phyloP scores from a whole-genome alignment of 768 basidiomycete genomes.

The Calocybe cyanea region DNA sequence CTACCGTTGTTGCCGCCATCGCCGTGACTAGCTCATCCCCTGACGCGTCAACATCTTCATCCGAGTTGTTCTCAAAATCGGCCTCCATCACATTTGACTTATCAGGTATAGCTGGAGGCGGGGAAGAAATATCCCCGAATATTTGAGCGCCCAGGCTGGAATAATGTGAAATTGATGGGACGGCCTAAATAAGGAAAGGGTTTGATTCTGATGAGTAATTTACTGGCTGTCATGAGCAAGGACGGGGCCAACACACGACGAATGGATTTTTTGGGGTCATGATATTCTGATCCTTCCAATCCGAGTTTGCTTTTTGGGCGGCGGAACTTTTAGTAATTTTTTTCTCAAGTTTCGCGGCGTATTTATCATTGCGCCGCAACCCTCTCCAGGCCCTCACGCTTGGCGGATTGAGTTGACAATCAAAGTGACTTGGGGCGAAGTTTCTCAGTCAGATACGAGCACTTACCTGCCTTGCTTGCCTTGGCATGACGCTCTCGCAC shows the following conservation, averaged over 20 bases:
- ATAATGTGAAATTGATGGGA: constrained; percentile 23
- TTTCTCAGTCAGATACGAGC: constrained; percentile 7
- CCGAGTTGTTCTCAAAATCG: constrained; percentile 27
- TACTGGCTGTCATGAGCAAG: background rate
- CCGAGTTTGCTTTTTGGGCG: constrained; percentile 33
- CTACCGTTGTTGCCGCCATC: constrained; percentile 49
- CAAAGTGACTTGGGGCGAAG: constrained; percentile 12
- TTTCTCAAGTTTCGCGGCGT: constrained; percentile 68
- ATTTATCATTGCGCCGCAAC: constrained; percentile 65
- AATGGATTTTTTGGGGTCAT: constrained; percentile 60
- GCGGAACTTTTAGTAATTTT: constrained; percentile 41
- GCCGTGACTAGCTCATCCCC: constrained; percentile 55
- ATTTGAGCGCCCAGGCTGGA: constrained; percentile 66
- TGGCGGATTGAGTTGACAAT: constrained; percentile 2
- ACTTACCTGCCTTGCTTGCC: constrained; percentile 73
- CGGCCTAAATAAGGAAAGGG: too few relatives aligned
- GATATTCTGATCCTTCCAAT: constrained; percentile 26
- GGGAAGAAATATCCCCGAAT: constrained; percentile 41
- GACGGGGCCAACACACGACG: constrained; percentile 39
- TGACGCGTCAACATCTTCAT: constrained; percentile 30
- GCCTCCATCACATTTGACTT: too few relatives aligned
- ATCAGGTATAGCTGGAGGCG: constrained; percentile 15
- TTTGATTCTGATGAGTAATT: constrained; percentile 19
- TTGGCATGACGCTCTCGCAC: constrained; percentile 67
- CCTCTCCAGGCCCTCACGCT: constrained; percentile 85